Base-by-base conservation (phyloP, 2,329 filamentous ascomycete genomes). In the Ophiocordyceps robertsii region DNA sequence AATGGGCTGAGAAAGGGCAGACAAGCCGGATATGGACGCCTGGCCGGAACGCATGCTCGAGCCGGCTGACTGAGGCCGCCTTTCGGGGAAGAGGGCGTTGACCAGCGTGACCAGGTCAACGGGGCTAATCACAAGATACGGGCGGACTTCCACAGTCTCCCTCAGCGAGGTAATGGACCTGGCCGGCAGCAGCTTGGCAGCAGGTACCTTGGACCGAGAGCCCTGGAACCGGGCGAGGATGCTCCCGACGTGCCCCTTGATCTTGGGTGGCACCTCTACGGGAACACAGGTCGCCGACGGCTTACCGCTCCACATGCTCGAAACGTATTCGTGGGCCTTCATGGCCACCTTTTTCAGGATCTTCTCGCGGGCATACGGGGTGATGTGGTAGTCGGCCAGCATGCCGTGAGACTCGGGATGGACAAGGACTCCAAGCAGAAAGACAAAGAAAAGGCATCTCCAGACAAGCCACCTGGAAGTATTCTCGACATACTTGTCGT, bases 371-470 rank as follows among this genome's bases (percentile, higher is more conserved):
- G 87, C 88, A 61, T 90, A 87, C 51, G 93, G 86, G 40, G 84
- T 89, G 53, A 96, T 87, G 64, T 95, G 86, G 59, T 94, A 90
- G 53, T 94, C 86, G 44, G 86, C 75, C 68, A 96, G 81, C 66
- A 84, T 77, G 43, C 77, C 76, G 51, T 78, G 73, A 41, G 73
- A 88, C 72, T 98, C 92, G 11, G 92, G 92, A 54, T 92, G 84
- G 39, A 87, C 84, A 54, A 96, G 77, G 42, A 87, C 82, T 52
- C 84, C 82, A 38, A 86, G 73, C 31, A 96, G 69, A 62, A 92
- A 95, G 41, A 82, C 82, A 48, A 87, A 84, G 59, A 96, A 95
- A 47, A 95, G 80, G 80, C 90, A 98, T 57, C 89, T 84, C 53
- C 82, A 85, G 48, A 95, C 80, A 50, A 96, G 75, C 68, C 89